Base-by-base conservation (phyloP, 1,284 basidiomycete species). In the Cryptococcus depauperatus region DNA sequence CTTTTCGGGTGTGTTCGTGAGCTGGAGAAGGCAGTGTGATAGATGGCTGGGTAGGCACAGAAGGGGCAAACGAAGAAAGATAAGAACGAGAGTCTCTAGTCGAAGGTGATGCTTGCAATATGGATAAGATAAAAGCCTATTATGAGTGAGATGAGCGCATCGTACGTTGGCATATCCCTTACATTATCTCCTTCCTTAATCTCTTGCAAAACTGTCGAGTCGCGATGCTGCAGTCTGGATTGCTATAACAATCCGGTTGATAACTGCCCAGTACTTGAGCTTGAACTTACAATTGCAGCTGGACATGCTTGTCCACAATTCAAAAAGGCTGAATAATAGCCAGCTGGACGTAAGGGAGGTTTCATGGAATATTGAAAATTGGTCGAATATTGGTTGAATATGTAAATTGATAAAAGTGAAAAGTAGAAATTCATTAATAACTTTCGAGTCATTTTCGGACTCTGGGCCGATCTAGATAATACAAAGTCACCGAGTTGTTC, bases 51-150 rank as follows among this genome's bases (percentile, higher is more conserved):
- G 51, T 57, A 22, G 46, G 44, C 25, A 45, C 44, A 3, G 65
- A 72, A 35, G 76, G 78, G 10, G 72, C 74, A 54, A 99, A 97
- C 26, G 82, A 86, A 34, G 83, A 84, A 13, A 96, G 79, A 69
- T 96, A 98, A 1, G 83, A 81, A 48, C 82, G 83, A 32, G 89
- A 85, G 69, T 98, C 95, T 57, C 95, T 78, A 46, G 84, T 72
- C 2, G 93, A 96, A 8, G 95, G 92, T 51, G 89, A 90, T 29
- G 95, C 85, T 54, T 86, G 83, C 44, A 99, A 77, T 59, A 99
- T 86, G 39, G 90, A 93, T 43, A 98, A 74, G 66, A 99, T 93
- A 63, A 99, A 92, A 64, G 96, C 92, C 91, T 98, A 48, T 1
- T 18, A 14, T n/a, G 23, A 28, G 21, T 35, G 19, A 18, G 35